Evolutionary conservation across 176 grass and related monocot genomes (phyloP).

Genomic region (Carex scoparia): DNA sequence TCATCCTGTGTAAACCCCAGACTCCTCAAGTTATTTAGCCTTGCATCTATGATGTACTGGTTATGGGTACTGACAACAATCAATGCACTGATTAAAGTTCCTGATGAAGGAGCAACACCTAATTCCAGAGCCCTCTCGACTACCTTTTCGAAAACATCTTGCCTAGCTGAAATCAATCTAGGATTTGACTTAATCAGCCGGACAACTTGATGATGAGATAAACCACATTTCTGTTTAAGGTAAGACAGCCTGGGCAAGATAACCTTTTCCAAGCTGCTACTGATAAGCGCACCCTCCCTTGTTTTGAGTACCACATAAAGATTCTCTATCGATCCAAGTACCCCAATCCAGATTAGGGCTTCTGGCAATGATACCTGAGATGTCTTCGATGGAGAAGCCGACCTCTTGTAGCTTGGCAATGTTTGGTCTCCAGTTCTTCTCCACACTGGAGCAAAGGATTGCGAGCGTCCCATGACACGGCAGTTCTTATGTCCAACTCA

Average conservation of each 20-base stretch:
- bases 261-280: background rate
- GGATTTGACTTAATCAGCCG: background rate
- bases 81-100: background rate
- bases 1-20: background rate
- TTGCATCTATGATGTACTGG: background rate
- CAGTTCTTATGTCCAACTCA: background rate
- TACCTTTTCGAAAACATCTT: background rate
- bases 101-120: background rate
- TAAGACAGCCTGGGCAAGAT: conserved; percentile 29
- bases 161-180: background rate
- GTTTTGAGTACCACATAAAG: background rate
- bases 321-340: background rate
- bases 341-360: background rate
- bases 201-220: conserved; percentile 26
- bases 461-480: background rate
- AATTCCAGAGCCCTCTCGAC: background rate
- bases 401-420: background rate
- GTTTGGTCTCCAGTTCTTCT: background rate
- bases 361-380: background rate
- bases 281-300: background rate
- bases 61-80: background rate
- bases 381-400: background rate
- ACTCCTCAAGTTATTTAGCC: background rate
- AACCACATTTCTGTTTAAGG: conserved; percentile 21
- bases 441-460: background rate